Conservation (phyloP, 2,329 filamentous ascomycete species). For the Bipolaris zeicola region DNA sequence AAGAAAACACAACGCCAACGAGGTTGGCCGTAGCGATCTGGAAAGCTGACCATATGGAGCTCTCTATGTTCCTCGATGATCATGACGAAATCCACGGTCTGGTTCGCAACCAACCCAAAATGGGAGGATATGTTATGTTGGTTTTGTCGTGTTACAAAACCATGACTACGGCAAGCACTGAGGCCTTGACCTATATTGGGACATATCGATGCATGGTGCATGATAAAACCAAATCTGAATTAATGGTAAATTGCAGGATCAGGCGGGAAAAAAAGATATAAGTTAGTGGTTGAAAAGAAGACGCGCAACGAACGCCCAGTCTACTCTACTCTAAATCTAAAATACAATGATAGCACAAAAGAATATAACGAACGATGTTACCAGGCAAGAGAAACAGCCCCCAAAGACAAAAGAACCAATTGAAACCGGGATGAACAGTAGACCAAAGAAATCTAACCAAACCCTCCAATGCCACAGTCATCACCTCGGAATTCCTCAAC, state of each 20-base stretch:
- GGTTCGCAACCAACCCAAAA: conserved; percentile 39
- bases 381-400: not conserved
- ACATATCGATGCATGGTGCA: conserved; percentile 15
- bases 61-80: not conserved
- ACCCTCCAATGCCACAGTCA: no score
- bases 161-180: conserved; percentile 40
- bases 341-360: not conserved
- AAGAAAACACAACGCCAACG: conserved; percentile 33
- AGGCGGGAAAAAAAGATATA: not conserved
- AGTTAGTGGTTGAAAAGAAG: not conserved
- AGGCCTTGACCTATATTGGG: conserved; percentile 51
- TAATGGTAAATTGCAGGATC: conserved; percentile 41
- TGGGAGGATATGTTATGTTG: conserved; percentile 44
- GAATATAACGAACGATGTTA: not conserved
- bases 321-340: not conserved
- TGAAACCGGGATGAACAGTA: no score
- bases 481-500: no score
- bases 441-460: no score
- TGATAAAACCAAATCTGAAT: not conserved
- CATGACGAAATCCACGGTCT: conserved; percentile 48
- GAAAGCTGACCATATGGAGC: not conserved
- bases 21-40: conserved; percentile 56
- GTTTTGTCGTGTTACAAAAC: conserved; percentile 41
- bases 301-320: not conserved
- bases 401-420: not conserved